Evolutionary conservation across 2,329 filamentous ascomycete species (phyloP), one percentile per base, ranked within the genome.

Genomic region (Rhexocercosporidium sp.): DNA sequence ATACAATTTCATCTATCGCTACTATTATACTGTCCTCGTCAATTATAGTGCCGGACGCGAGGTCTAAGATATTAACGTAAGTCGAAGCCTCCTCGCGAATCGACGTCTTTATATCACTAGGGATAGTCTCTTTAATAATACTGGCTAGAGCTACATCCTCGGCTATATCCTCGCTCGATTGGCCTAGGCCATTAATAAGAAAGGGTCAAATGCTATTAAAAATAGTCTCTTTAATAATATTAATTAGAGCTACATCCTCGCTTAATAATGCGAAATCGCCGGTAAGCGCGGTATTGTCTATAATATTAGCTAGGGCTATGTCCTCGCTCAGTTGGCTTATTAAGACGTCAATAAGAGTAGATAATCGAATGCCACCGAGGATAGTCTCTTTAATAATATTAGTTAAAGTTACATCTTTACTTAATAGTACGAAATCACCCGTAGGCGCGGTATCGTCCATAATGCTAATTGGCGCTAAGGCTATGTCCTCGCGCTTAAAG

Each of bases 401-500:
- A n/a, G n/a, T n/a, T n/a, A n/a, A n/a, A n/a, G n/a, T 22, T 47
- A n/a, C 20, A 47, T 47, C 44, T n/a, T 47, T n/a, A n/a, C n/a
- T 47, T n/a, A n/a, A 47, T 47, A n/a, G 51, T 54, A 11, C 51
- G 20, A 54, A 54, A 54, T 54, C 25, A 22, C 51, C 51, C 14
- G 25, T 54, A 25, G 51, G 25, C 25, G 25, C 25, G 51, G 51
- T 47, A n/a, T 47, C 44, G 44, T 47, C n/a, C n/a, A 54, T 53
- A n/a, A 53, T 53, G 49, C 49, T 53, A n/a, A n/a, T n/a, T 53
- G 49, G 49, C 39, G 39, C n/a, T 44, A 18, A 18, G 49, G 49
- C 49, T 53, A n/a, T 53, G 49, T 53, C 49, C 49, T 53, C 49
- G 49, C 14, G 49, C 49, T n/a, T 53, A n/a, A n/a, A 53, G 49